phyloP scores from a whole-genome alignment of 1,284 basidiomycete species.

The Kwoniella shivajii region DNA sequence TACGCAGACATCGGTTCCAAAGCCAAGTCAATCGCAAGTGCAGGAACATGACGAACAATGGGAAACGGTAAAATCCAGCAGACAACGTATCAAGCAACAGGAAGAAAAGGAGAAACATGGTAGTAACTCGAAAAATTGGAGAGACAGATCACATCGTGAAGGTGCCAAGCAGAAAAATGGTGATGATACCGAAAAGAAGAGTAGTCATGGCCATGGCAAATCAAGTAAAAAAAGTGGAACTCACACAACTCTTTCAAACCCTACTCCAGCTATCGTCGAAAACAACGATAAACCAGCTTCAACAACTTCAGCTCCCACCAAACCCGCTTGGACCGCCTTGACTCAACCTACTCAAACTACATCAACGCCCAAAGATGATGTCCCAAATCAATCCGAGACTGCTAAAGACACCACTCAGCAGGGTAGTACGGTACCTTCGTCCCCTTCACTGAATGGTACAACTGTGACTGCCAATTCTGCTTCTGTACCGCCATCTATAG shows the following conservation, averaged over 20 bases:
- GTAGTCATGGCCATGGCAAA: constrained; percentile 11
- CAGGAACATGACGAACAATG: constrained; percentile 38
- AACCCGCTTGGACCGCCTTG: constrained; percentile 37
- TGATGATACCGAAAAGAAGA: constrained; percentile 17
- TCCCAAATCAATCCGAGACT: background rate
- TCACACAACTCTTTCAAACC: background rate
- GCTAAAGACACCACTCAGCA: constrained; percentile 2
- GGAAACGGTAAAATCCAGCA: constrained; percentile 39
- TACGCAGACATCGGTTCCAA: constrained; percentile 2
- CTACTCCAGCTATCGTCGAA: background rate
- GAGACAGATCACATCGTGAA: constrained; percentile 26
- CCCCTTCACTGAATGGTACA: constrained; percentile 28
- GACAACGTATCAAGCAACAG: constrained; percentile 21
- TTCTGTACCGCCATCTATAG: constrained; percentile 21
- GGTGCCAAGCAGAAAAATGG: constrained; percentile 16
- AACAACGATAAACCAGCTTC: constrained; percentile 6
- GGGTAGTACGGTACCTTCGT: constrained; percentile 23
- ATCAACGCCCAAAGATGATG: constrained; percentile 1
- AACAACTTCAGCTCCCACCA: constrained; percentile 12
- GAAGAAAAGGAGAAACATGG: constrained; percentile 37
- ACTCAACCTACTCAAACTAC: constrained; percentile 6
- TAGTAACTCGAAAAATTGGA: constrained; percentile 42
- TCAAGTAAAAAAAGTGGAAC: constrained; percentile 9
- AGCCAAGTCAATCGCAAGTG: background rate
- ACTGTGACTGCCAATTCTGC: constrained; percentile 23